A percentile compares a stretch with the other conserved stretches of the same genome.
These are phyloP conservation scores for Rhizopogon vinicolor DNA, from an alignment of 768 basidiomycete genomes.

Conservation along the genomic window DNA sequence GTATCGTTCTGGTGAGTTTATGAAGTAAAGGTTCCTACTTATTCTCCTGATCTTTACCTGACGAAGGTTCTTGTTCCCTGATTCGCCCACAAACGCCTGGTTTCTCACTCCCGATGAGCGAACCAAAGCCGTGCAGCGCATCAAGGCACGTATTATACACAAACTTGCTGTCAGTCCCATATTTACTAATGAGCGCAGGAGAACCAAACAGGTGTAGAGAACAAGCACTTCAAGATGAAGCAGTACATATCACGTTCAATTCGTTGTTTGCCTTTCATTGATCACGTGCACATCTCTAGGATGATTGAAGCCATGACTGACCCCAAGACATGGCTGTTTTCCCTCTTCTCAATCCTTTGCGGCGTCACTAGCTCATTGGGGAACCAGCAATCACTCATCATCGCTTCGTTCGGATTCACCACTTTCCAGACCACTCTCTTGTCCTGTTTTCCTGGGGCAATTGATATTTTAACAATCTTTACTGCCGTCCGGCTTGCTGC, in stretches of 20 bases:
- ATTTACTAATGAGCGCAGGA: constrained; percentile 24
- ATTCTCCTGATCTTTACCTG: neutral
- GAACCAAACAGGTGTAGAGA: constrained; percentile 32
- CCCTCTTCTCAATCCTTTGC: constrained; percentile 51
- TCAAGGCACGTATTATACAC: no score
- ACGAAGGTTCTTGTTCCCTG: no score
- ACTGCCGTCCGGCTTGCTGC: constrained; percentile 52
- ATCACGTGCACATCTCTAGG: constrained; percentile 24
- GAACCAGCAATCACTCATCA: constrained; percentile 56
- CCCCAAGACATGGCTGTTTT: constrained; percentile 67
- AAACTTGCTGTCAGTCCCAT: neutral
- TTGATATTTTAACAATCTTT: constrained; percentile 63
- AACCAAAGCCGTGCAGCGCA: no score
- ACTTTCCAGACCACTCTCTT: constrained; percentile 59
- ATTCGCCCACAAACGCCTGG: no score
- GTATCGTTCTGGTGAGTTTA: constrained; percentile 43
- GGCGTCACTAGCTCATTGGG: constrained; percentile 57
- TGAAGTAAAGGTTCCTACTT: neutral
- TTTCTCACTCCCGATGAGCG: no score
- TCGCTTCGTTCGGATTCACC: constrained; percentile 57
- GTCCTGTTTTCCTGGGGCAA: constrained; percentile 52
- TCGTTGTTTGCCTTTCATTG: neutral
- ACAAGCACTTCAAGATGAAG: constrained; percentile 68
- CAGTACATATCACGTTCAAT: constrained; percentile 41
- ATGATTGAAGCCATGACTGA: constrained; percentile 57